phyloP scores from a whole-genome alignment of 2,329 filamentous ascomycete genomes.

The Truncatella angustata region DNA sequence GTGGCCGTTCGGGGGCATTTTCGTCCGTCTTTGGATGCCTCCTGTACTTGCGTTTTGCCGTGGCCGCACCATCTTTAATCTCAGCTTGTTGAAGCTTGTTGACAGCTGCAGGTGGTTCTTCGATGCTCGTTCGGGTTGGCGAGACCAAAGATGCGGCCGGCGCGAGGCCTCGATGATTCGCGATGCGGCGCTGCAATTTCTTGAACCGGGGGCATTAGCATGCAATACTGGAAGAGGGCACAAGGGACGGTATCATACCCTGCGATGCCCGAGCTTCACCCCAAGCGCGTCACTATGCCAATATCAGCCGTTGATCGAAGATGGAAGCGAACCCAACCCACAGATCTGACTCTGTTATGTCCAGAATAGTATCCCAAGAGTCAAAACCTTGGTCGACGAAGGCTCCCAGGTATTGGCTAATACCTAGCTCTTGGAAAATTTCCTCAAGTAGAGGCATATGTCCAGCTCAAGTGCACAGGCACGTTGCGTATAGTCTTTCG shows the following conservation, averaged over 20 bases:
- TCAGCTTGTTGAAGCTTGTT: conserved; percentile 45
- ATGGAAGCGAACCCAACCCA: conserved; percentile 39
- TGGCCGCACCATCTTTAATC: conserved; percentile 38
- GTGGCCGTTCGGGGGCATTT: conserved; percentile 75
- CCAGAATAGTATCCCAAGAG: conserved; percentile 78
- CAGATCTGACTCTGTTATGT: conserved; percentile 84
- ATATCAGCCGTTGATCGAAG: background rate
- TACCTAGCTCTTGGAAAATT: conserved; percentile 72
- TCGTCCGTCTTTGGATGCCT: conserved; percentile 80
- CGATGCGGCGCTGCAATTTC: conserved; percentile 83
- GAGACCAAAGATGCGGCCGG: conserved; percentile 52
- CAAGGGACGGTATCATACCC: conserved; percentile 50
- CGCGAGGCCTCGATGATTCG: conserved; percentile 65
- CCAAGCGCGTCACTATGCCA: conserved; percentile 62
- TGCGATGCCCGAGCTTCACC: conserved; percentile 77
- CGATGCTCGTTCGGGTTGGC: conserved; percentile 47
- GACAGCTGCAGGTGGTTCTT: conserved; percentile 55
- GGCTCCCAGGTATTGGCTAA: conserved; percentile 71
- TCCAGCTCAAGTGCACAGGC: conserved; percentile 21
- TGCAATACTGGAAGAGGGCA: too few relatives aligned
- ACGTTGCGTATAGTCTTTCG: too few relatives aligned
- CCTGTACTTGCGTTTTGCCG: conserved; percentile 70
- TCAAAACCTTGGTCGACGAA: conserved; percentile 82
- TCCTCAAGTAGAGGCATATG: conserved; percentile 62
- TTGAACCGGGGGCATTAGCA: too few relatives aligned